Evolutionary conservation across 163 green algal species (phyloP).

Genomic region (Scenedesmus sp.): DNA sequence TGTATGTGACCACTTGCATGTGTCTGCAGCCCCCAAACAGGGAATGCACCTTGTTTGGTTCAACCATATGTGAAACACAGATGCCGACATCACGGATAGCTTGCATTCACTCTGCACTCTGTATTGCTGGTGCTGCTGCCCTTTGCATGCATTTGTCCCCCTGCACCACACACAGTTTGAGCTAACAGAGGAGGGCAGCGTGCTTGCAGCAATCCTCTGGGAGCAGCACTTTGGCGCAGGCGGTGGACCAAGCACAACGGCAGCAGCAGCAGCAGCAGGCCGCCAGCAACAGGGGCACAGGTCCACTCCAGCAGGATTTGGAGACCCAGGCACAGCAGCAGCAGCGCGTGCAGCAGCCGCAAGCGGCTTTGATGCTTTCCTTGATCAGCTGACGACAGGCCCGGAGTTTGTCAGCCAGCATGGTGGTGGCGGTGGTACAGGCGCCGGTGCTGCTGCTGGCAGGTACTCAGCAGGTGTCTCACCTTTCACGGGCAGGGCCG

Average conservation of each 20-base stretch:
- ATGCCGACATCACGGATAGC: no score
- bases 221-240: neutral
- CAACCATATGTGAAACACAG: no score
- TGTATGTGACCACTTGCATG: no score
- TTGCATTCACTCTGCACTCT: no score
- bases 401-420: constrained; percentile 1
- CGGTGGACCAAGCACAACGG: neutral
- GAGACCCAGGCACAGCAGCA: neutral
- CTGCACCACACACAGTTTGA: neutral
- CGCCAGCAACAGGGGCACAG: neutral
- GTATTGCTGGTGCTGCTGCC: neutral
- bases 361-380: neutral
- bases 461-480: neutral
- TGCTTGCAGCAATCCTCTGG: constrained; percentile 8
- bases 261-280: constrained; percentile 26
- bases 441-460: neutral
- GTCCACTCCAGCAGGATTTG: neutral
- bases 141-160: neutral
- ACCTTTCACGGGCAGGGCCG: constrained; percentile 16
- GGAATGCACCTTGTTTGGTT: no score
- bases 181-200: constrained; percentile 16
- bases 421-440: neutral
- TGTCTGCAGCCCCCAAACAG: no score
- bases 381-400: neutral
- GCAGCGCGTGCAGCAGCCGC: neutral